Evolutionary conservation across 306 rosid species (phyloP).

Genomic region (Ormosia emarginata): DNA sequence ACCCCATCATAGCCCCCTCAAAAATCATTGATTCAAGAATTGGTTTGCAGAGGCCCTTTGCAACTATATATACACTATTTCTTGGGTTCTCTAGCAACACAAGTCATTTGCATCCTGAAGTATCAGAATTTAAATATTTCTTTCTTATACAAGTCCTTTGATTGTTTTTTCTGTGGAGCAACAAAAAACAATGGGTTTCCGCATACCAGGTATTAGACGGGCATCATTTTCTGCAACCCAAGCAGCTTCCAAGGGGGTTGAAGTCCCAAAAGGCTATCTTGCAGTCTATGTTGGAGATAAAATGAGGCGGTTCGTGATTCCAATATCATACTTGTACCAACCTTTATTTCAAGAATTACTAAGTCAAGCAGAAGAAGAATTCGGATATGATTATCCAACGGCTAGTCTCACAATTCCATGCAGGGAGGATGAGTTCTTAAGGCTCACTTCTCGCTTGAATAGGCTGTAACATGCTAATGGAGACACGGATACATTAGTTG

Average conservation of each 20-base stretch:
- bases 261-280: conserved; percentile 45
- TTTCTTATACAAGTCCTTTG: background rate
- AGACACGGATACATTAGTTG: background rate
- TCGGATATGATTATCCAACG: conserved; percentile 41
- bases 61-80: background rate
- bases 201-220: conserved; percentile 11
- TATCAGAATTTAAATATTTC: background rate
- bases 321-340: conserved; percentile 29
- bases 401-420: conserved; percentile 38
- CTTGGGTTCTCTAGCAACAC: background rate
- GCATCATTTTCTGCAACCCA: conserved; percentile 1
- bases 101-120: background rate
- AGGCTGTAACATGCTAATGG: background rate
- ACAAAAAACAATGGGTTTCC: conserved; percentile 28
- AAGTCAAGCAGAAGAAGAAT: conserved; percentile 25
- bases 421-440: conserved; percentile 13
- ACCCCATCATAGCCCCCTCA: background rate
- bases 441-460: conserved; percentile 17
- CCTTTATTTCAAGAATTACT: conserved; percentile 33
- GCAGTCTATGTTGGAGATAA: conserved; percentile 51
- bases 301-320: conserved; percentile 34
- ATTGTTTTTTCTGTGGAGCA: background rate
- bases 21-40: background rate
- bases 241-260: background rate
- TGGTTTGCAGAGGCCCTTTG: background rate